A percentile compares a stretch with the other conserved stretches of the same genome.
Evolutionary conservation across 2,329 filamentous ascomycete species (phyloP).

Genomic region (Fusarium sarcochroum): DNA sequence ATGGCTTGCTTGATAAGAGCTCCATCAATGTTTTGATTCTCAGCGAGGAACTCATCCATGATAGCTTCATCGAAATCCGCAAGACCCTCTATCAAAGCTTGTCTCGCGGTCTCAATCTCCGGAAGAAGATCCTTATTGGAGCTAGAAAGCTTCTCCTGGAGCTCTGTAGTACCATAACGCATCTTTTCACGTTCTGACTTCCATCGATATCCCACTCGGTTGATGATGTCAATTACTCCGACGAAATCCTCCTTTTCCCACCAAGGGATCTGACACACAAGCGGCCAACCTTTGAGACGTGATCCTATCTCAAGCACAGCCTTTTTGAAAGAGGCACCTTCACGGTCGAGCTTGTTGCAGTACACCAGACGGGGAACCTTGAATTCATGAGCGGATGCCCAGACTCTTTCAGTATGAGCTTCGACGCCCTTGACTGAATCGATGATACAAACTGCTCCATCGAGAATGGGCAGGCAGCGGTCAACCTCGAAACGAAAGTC

Average conservation of each 20-base stretch:
- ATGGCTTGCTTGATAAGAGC: slow-evolving; percentile 80
- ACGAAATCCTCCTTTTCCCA: slow-evolving; percentile 86
- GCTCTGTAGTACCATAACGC: slow-evolving; percentile 48
- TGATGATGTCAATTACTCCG: slow-evolving; percentile 87
- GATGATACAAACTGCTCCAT: slow-evolving; percentile 92
- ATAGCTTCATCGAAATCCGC: slow-evolving; percentile 91
- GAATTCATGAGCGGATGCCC: slow-evolving; percentile 89
- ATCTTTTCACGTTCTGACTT: slow-evolving; percentile 60
- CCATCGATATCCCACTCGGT: slow-evolving; percentile 82
- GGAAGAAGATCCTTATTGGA: slow-evolving; percentile 67
- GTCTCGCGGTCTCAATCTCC: slow-evolving; percentile 82
- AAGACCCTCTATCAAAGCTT: slow-evolving; percentile 83
- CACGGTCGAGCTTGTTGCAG: slow-evolving; percentile 84
- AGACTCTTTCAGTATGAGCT: slow-evolving; percentile 96
- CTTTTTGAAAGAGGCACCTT: slow-evolving; percentile 82
- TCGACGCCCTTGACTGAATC: slow-evolving; percentile 95
- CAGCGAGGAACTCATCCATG: slow-evolving; percentile 86
- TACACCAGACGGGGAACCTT: slow-evolving; percentile 84
- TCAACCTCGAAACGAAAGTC: slow-evolving; percentile 98
- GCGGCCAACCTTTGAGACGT: slow-evolving; percentile 85
- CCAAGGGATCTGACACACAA: slow-evolving; percentile 96
- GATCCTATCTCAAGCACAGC: slow-evolving; percentile 89
- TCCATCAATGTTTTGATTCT: slow-evolving; percentile 79
- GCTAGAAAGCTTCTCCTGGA: slow-evolving; percentile 57
- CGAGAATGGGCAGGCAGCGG: slow-evolving; percentile 87